A percentile compares a stretch with the other conserved stretches of the same genome.
Evolutionary conservation across 2,329 filamentous ascomycete genomes (phyloP).

Genomic region (Xylariaceae sp.): DNA sequence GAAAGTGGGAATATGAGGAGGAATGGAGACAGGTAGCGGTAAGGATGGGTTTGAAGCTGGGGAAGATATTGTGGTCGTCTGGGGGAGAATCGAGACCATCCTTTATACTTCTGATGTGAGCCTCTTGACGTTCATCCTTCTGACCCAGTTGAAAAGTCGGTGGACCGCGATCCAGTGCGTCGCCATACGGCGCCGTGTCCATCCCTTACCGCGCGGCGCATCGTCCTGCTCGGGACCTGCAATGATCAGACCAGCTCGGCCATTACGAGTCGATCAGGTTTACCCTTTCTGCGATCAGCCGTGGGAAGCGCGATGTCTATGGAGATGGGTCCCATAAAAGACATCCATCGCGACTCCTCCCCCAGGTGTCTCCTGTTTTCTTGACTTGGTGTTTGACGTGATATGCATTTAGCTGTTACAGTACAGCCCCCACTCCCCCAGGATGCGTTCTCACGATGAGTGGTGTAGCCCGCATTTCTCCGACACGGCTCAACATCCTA

Average conservation of each 20-base stretch:
- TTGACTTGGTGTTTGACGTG: neutral
- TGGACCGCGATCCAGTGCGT: too few species aligned
- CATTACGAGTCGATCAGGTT: neutral
- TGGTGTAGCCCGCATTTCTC: too few species aligned
- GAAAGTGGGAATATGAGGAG: neutral
- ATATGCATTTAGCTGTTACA: conserved; percentile 3
- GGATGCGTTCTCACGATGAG: neutral
- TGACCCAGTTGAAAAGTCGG: too few species aligned
- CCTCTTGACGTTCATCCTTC: neutral
- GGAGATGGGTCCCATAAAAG: neutral
- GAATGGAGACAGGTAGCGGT: neutral
- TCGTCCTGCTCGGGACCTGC: too few species aligned
- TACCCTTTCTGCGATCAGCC: conserved; percentile 1
- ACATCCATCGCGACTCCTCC: neutral
- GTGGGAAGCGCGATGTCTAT: conserved; percentile 2
- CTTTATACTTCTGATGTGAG: neutral
- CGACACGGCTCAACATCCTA: too few species aligned
- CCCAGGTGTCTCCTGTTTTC: conserved; percentile 1
- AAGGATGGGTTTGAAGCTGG: too few species aligned
- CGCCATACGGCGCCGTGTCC: too few species aligned
- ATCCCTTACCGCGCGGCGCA: too few species aligned
- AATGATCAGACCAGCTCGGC: neutral
- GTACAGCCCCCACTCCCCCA: conserved; percentile 2
- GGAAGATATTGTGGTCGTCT: neutral
- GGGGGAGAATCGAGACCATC: conserved; percentile 1